phyloP scores from a whole-genome alignment of 2,329 filamentous ascomycete species.

The Camptophora hylomeconis region DNA sequence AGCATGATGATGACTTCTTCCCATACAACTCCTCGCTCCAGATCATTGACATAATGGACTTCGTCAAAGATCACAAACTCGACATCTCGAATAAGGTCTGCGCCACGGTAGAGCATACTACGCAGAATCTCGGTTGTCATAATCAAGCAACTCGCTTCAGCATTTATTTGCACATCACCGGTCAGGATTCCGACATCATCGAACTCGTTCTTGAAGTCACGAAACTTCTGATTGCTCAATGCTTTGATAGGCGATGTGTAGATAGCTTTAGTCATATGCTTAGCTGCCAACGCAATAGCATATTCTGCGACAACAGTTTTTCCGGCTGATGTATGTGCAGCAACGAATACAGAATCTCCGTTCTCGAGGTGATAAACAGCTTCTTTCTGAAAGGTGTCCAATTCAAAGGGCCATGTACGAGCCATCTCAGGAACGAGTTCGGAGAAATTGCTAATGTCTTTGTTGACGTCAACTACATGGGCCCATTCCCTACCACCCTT shows the following conservation, averaged over 20 bases:
- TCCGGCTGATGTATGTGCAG: slow-evolving; percentile 91
- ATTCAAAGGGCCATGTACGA: slow-evolving; percentile 87
- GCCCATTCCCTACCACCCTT: slow-evolving; percentile 83
- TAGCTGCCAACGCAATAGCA: slow-evolving; percentile 88
- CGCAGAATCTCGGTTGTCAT: slow-evolving; percentile 98
- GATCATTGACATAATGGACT: slow-evolving; percentile 96
- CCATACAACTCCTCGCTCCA: slow-evolving; percentile 94
- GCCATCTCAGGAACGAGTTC: slow-evolving; percentile 96
- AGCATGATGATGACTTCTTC: slow-evolving; percentile 99
- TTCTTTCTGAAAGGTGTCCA: slow-evolving; percentile 97
- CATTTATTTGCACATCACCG: slow-evolving; percentile 94
- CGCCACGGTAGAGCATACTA: slow-evolving; percentile 95
- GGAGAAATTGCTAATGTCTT: slow-evolving; percentile 83
- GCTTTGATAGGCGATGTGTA: slow-evolving; percentile 99
- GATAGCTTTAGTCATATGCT: slow-evolving; percentile 98
- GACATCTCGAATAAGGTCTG: slow-evolving; percentile 89
- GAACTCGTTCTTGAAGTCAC: slow-evolving; percentile 80
- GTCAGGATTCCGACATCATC: slow-evolving; percentile 95
- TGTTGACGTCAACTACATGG: slow-evolving; percentile 92
- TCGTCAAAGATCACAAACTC: slow-evolving; percentile 99
- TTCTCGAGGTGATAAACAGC: slow-evolving; percentile 94
- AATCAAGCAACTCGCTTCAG: slow-evolving; percentile 93
- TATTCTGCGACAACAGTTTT: slow-evolving; percentile 99
- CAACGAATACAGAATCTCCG: slow-evolving; percentile 94
- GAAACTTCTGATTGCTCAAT: slow-evolving; percentile 95